A percentile compares a stretch with the other conserved stretches of the same genome.
Conservation (phyloP, 163 green algal species). For the Scenedesmus sp. region DNA sequence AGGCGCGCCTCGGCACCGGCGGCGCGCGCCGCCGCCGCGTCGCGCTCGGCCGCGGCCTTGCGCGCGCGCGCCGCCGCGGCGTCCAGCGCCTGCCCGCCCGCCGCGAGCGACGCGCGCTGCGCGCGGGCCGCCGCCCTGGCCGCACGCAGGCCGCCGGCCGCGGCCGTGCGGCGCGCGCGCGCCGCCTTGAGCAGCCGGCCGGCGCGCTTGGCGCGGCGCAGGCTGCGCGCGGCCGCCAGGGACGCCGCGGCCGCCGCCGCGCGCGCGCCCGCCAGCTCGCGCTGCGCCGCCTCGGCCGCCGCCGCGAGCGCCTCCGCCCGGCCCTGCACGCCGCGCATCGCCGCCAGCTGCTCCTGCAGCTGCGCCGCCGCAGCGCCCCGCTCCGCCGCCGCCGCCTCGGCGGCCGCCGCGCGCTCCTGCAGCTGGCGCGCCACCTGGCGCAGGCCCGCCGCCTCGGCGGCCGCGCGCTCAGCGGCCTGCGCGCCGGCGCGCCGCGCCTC, state of each 20-base stretch:
- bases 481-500: background rate
- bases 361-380: background rate
- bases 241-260: too few relatives aligned
- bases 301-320: background rate
- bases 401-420: background rate
- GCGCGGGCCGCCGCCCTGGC: too few relatives aligned
- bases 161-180: too few relatives aligned
- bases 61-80: background rate
- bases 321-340: too few relatives aligned
- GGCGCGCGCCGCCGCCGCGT: conserved; percentile 1
- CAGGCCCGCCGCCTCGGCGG: too few relatives aligned
- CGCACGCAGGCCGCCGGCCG: too few relatives aligned
- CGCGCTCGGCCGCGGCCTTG: conserved; percentile 10
- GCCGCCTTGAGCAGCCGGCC: too few relatives aligned
- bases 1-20: background rate
- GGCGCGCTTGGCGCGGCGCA: too few relatives aligned
- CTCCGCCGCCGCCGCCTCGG: background rate
- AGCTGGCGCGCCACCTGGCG: too few relatives aligned
- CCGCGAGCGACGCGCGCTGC: too few relatives aligned
- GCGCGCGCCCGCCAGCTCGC: conserved; percentile 5
- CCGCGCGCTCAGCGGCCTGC: background rate
- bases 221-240: too few relatives aligned
- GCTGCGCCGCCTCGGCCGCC: background rate
- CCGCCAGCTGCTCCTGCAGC: conserved; percentile 31
- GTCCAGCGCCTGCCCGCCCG: background rate